Evolutionary conservation across 192 early-diverging fungal genomes (phyloP).

Genomic region (Rhizophagus prolifer): DNA sequence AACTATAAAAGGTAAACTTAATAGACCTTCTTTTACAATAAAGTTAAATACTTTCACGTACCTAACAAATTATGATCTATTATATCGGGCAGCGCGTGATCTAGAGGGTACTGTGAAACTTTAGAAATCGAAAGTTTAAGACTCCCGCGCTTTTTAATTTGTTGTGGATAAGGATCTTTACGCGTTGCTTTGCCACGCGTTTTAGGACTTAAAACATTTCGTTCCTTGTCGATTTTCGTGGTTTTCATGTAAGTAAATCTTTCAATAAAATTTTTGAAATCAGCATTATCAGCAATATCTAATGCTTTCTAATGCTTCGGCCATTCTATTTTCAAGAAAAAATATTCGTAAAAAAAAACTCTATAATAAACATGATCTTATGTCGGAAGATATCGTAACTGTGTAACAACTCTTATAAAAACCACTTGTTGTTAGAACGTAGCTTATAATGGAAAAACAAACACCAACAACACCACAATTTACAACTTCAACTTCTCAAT

Average conservation of each 20-base stretch:
- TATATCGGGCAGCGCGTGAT: not conserved
- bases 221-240: not conserved
- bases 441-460: not conserved
- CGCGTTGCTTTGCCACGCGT: not conserved
- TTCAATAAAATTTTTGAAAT: not conserved
- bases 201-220: not conserved
- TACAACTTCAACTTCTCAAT: not conserved
- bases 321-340: too few species aligned
- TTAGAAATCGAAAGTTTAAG: not conserved
- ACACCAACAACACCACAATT: not conserved
- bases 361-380: too few species aligned
- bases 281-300: too few species aligned
- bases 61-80: conserved; percentile 14
- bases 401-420: too few species aligned
- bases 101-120: not conserved
- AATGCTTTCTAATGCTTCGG: too few species aligned
- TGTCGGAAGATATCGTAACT: too few species aligned
- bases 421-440: not conserved
- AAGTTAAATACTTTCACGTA: not conserved
- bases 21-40: not conserved
- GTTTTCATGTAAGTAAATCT: not conserved
- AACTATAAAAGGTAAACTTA: conserved; percentile 33
- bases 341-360: too few species aligned
- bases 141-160: not conserved
- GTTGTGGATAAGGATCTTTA: not conserved